phyloP scores from a whole-genome alignment of 306 rosid genomes.

The Vigna radiata region DNA sequence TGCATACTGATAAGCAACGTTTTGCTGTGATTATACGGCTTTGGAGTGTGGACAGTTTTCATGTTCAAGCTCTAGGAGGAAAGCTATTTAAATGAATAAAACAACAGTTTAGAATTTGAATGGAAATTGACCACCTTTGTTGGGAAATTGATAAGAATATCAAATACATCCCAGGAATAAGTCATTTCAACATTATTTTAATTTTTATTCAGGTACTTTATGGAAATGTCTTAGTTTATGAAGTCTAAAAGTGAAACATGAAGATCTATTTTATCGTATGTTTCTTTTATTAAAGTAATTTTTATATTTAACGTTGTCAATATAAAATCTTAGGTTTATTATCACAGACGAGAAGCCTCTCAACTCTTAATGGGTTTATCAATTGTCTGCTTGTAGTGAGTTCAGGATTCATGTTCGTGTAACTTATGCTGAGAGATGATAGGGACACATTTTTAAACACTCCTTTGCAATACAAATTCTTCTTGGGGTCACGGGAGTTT shows the following conservation, averaged over 20 bases:
- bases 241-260: background rate
- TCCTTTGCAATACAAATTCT: background rate
- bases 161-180: background rate
- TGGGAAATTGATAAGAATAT: background rate
- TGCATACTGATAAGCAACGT: conserved; percentile 5
- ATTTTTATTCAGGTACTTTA: conserved; percentile 19
- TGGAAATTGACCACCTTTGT: background rate
- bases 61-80: conserved; percentile 13
- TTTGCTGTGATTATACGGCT: background rate
- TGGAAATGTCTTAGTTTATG: background rate
- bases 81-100: background rate
- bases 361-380: background rate
- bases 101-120: background rate
- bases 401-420: background rate
- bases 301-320: background rate
- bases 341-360: background rate
- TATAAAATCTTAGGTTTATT: background rate
- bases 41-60: conserved; percentile 11
- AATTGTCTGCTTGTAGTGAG: background rate
- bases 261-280: background rate
- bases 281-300: background rate
- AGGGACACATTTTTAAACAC: background rate
- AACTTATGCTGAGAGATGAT: background rate
- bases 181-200: conserved; percentile 13
- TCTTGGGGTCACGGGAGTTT: background rate